Conservation (phyloP, 768 basidiomycete genomes). For the Cystofilobasidium bisporidii region DNA sequence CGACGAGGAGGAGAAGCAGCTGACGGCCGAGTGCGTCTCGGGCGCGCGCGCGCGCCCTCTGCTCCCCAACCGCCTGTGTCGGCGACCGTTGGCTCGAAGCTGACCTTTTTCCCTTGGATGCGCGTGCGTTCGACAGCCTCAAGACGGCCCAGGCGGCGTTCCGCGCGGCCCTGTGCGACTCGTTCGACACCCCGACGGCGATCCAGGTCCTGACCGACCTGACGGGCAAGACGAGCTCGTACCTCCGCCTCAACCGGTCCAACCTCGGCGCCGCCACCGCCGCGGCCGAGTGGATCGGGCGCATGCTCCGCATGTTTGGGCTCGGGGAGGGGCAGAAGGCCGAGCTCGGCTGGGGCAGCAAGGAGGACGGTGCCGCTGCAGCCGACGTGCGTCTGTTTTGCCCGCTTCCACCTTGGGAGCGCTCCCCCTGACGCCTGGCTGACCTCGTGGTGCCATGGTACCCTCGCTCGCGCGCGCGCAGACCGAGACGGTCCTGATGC, state of each 20-base stretch:
- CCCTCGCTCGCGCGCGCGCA: slow-evolving; percentile 37
- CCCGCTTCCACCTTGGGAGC: too few relatives aligned
- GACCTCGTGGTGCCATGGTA: background rate
- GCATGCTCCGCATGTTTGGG: slow-evolving; percentile 47
- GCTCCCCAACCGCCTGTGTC: background rate
- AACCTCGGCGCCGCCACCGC: slow-evolving; percentile 55
- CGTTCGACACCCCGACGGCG: slow-evolving; percentile 87
- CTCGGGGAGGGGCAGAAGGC: slow-evolving; percentile 51
- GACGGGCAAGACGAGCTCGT: slow-evolving; percentile 75
- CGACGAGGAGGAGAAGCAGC: slow-evolving; percentile 52
- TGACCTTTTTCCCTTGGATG: background rate
- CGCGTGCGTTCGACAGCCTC: slow-evolving; percentile 46
- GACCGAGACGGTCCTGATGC: slow-evolving; percentile 79
- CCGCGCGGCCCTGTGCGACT: slow-evolving; percentile 82
- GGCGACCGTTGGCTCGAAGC: too few relatives aligned
- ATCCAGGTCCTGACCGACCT: slow-evolving; percentile 66
- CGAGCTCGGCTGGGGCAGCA: slow-evolving; percentile 69
- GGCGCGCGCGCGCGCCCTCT: background rate
- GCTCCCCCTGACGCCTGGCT: background rate
- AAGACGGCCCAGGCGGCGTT: slow-evolving; percentile 66
- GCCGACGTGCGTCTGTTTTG: slow-evolving; percentile 42
- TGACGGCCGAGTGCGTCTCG: slow-evolving; percentile 53
- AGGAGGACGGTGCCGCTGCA: slow-evolving; percentile 47
- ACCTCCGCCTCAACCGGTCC: slow-evolving; percentile 49
- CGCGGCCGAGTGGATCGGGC: slow-evolving; percentile 45